Percentiles rank a stretch among this genome's conserved stretches.
These are phyloP conservation scores for Lentinus tigrinus DNA, from an alignment of 768 basidiomycete genomes.

Conservation along the genomic window DNA sequence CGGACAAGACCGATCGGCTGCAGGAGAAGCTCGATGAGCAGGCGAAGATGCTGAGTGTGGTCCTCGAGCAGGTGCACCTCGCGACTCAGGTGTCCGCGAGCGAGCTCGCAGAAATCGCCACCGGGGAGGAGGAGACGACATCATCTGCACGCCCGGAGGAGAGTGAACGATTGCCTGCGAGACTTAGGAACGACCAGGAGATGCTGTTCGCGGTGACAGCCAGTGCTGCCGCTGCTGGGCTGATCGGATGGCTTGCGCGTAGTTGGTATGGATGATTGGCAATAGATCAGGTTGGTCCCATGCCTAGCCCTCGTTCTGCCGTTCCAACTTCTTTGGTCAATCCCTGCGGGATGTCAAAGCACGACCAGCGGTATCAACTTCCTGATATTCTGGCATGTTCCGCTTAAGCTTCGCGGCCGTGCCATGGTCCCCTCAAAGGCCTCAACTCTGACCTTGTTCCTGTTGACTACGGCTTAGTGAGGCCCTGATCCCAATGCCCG, in stretches of 20 bases:
- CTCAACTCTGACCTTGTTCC: no score
- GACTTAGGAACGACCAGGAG: conserved; percentile 19
- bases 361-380: no score
- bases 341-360: neutral
- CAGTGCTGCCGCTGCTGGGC: conserved; percentile 21
- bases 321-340: neutral
- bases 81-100: conserved; percentile 10
- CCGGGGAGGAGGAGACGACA: conserved; percentile 4
- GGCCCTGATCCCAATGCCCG: no score
- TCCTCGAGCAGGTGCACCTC: conserved; percentile 25
- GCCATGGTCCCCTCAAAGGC: no score
- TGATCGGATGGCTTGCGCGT: conserved; percentile 29
- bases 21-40: conserved; percentile 50
- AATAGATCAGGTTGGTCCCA: neutral
- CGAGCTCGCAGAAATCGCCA: conserved; percentile 9
- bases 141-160: neutral
- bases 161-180: conserved; percentile 10
- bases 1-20: conserved; percentile 48
- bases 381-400: no score
- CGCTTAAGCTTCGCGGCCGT: no score
- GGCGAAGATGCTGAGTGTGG: conserved; percentile 31
- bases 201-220: conserved; percentile 23
- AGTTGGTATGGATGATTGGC: conserved; percentile 27
- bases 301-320: neutral
- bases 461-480: no score